Conservation (phyloP, 805 yeast genomes). For the Hanseniaspora jakobsenii region DNA sequence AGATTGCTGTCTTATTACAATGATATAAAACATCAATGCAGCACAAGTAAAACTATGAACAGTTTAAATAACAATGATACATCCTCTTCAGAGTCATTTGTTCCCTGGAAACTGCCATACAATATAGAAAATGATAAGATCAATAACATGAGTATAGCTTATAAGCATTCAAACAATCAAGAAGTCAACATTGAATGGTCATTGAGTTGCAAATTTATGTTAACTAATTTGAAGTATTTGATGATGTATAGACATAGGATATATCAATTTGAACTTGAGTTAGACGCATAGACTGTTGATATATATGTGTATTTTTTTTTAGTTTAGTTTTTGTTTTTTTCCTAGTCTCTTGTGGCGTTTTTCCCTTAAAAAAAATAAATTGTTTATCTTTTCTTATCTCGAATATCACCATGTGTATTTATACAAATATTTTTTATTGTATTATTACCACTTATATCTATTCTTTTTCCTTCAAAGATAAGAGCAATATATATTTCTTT, state of each 20-base stretch:
- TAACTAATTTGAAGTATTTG: slow-evolving; percentile 77
- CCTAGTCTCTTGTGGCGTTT: too few relatives aligned
- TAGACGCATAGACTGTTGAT: neutral
- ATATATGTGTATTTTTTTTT: neutral
- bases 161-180: slow-evolving; percentile 38
- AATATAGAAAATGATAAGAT: slow-evolving; percentile 56
- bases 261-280: neutral
- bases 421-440: too few relatives aligned
- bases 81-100: slow-evolving; percentile 36
- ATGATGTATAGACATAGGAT: slow-evolving; percentile 13
- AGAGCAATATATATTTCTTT: too few relatives aligned
- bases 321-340: neutral
- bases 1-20: neutral
- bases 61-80: too few relatives aligned
- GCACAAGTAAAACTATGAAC: too few relatives aligned
- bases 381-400: neutral
- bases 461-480: too few relatives aligned
- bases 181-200: slow-evolving; percentile 72
- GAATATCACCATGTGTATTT: too few relatives aligned
- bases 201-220: slow-evolving; percentile 66
- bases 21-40: neutral
- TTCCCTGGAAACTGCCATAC: slow-evolving; percentile 44
- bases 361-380: too few relatives aligned
- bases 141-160: slow-evolving; percentile 63
- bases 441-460: too few relatives aligned